These are phyloP conservation scores for Fusarium vanettenii DNA, from an alignment of 2,329 filamentous ascomycete species.

Conservation along the genomic window DNA sequence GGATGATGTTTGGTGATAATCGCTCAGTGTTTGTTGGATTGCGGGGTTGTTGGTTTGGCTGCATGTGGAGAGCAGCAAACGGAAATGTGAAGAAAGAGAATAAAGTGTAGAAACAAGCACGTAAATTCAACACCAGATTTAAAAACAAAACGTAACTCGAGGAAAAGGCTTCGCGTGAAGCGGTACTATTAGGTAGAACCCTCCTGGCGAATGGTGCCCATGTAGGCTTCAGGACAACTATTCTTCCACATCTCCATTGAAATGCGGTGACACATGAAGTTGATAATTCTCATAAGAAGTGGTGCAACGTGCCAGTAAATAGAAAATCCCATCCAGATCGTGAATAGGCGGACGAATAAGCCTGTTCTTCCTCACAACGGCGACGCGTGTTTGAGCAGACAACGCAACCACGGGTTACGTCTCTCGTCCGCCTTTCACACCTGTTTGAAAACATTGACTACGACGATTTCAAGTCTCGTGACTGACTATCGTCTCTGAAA, in stretches of 20 bases:
- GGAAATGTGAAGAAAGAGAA: background rate
- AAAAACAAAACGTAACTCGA: rapidly evolving
- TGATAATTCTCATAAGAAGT: background rate
- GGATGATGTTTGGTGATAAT: background rate
- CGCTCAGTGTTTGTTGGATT: conserved; percentile 5
- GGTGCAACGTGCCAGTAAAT: background rate
- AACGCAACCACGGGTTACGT: background rate
- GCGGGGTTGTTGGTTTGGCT: conserved; percentile 1
- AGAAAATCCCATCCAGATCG: background rate
- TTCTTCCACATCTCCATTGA: background rate
- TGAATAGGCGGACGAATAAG: background rate
- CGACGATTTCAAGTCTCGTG: background rate
- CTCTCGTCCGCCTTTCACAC: background rate
- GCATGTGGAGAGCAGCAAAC: background rate
- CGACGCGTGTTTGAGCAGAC: background rate
- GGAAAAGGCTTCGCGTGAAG: background rate
- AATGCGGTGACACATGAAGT: background rate
- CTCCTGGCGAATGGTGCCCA: background rate
- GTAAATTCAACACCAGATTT: background rate
- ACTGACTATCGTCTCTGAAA: background rate
- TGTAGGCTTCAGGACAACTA: background rate
- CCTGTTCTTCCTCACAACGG: background rate
- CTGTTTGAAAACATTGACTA: background rate
- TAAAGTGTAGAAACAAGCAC: background rate
- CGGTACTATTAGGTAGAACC: background rate